These are phyloP conservation scores for Cryphonectria carpinicola DNA, from an alignment of 2,329 filamentous ascomycete genomes.

Conservation along the genomic window DNA sequence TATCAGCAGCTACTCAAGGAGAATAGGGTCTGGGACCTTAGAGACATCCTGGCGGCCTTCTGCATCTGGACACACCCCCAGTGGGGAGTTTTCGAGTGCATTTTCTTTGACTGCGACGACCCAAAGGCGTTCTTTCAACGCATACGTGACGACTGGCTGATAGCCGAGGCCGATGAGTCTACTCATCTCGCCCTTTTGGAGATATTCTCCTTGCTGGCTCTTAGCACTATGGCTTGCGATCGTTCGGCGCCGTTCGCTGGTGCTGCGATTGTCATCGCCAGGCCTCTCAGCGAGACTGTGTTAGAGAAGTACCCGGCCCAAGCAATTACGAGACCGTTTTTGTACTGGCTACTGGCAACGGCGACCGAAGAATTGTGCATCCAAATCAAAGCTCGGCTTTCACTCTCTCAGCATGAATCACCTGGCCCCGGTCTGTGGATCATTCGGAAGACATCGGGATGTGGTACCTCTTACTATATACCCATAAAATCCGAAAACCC, in stretches of 20 bases:
- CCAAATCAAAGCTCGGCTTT: not conserved
- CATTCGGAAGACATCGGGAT: not conserved
- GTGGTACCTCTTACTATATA: conserved; percentile 3
- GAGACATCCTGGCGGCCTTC: not conserved
- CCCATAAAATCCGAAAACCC: conserved; percentile 3
- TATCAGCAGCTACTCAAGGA: not conserved
- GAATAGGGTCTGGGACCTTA: conserved; percentile 11
- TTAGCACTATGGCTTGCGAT: not conserved
- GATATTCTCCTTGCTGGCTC: not conserved
- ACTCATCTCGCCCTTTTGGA: conserved; percentile 9
- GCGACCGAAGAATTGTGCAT: not conserved
- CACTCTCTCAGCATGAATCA: not conserved
- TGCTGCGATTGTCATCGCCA: conserved; percentile 2
- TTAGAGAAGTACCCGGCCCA: not conserved
- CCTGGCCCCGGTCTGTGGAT: not conserved
- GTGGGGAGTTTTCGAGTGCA: not conserved
- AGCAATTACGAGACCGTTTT: not conserved
- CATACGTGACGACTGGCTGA: conserved; percentile 9
- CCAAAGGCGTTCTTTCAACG: not conserved
- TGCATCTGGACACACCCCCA: not conserved
- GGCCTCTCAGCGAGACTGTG: not conserved
- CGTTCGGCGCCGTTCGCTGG: not conserved
- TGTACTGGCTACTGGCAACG: conserved; percentile 7
- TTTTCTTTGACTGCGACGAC: conserved; percentile 6
- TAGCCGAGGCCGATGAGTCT: not conserved